Evolutionary conservation across 2,329 filamentous ascomycete species (phyloP).

Genomic region (Simplicillium aogashimaense): DNA sequence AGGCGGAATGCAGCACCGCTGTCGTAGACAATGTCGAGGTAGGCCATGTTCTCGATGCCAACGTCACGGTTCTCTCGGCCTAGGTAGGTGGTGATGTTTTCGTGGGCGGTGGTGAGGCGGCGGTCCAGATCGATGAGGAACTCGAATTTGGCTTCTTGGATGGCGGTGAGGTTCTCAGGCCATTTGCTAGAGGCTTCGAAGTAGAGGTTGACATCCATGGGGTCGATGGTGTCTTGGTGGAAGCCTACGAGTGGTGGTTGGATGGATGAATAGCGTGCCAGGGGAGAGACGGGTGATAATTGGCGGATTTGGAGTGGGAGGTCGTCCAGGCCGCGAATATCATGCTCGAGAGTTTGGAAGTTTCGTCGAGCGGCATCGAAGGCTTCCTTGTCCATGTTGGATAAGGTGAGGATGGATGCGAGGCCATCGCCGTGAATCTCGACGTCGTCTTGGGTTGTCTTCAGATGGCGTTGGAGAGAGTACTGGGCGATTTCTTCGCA

Average conservation of each 20-base stretch:
- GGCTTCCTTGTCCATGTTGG: constrained; percentile 37
- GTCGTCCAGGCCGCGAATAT: constrained; percentile 69
- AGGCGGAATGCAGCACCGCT: constrained; percentile 69
- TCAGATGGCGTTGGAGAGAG: constrained; percentile 60
- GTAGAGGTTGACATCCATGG: constrained; percentile 73
- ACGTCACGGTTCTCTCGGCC: constrained; percentile 69
- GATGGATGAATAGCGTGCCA: constrained; percentile 65
- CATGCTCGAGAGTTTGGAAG: constrained; percentile 64
- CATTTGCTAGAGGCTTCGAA: constrained; percentile 91
- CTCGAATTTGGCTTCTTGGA: constrained; percentile 88
- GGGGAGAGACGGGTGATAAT: constrained; percentile 60
- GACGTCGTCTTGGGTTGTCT: constrained; percentile 44
- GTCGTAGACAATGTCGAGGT: constrained; percentile 70
- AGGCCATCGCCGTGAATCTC: constrained; percentile 40
- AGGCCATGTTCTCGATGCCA: constrained; percentile 66
- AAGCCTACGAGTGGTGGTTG: constrained; percentile 27
- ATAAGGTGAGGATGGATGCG: constrained; percentile 34
- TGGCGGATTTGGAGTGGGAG: constrained; percentile 81
- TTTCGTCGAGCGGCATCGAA: constrained; percentile 63
- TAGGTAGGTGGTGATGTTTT: constrained; percentile 55
- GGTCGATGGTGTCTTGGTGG: constrained; percentile 32
- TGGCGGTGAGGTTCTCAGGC: constrained; percentile 85
- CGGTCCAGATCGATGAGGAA: constrained; percentile 72
- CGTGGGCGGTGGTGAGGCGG: constrained; percentile 52
- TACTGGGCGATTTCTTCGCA: constrained; percentile 73